Conservation (phyloP, 2,329 filamentous ascomycete species). For the Neofusicoccum ribis region DNA sequence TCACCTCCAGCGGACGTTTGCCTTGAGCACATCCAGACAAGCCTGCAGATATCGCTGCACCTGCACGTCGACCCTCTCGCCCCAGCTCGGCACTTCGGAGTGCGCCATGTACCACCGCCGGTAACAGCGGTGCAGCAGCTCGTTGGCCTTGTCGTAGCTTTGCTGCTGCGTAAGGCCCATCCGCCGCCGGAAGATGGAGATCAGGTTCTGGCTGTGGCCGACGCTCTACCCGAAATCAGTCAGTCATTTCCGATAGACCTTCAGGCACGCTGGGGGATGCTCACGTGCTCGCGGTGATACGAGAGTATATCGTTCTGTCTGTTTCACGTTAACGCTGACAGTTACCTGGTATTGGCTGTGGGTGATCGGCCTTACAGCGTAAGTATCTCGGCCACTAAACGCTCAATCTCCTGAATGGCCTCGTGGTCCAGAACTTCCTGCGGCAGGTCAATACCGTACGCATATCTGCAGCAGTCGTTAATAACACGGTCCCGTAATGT, state of each 20-base stretch:
- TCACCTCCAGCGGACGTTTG: conserved; percentile 20
- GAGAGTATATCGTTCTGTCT: conserved; percentile 21
- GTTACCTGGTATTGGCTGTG: not conserved
- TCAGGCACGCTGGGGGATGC: not conserved
- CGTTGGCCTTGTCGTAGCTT: conserved; percentile 19
- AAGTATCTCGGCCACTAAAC: conserved; percentile 19
- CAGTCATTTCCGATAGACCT: conserved; percentile 15
- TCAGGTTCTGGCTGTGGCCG: conserved; percentile 20
- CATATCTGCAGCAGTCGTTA: conserved; percentile 11
- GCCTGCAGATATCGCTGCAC: conserved; percentile 20
- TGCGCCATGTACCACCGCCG: conserved; percentile 21
- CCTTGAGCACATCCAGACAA: conserved; percentile 19
- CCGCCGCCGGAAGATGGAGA: conserved; percentile 20
- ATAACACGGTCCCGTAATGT: not conserved
- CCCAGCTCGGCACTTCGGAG: conserved; percentile 16
- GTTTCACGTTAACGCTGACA: not conserved
- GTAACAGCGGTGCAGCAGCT: conserved; percentile 20
- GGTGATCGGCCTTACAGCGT: conserved; percentile 13
- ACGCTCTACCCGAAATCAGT: conserved; percentile 20
- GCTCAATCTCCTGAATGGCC: conserved; percentile 20
- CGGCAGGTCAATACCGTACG: conserved; percentile 18
- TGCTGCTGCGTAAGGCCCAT: conserved; percentile 19
- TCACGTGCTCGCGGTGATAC: conserved; percentile 20
- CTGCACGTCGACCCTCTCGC: conserved; percentile 18
- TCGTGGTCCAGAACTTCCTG: conserved; percentile 9